Evolutionary conservation across 768 basidiomycete genomes (phyloP).

Genomic region (Amanita rubescens): DNA sequence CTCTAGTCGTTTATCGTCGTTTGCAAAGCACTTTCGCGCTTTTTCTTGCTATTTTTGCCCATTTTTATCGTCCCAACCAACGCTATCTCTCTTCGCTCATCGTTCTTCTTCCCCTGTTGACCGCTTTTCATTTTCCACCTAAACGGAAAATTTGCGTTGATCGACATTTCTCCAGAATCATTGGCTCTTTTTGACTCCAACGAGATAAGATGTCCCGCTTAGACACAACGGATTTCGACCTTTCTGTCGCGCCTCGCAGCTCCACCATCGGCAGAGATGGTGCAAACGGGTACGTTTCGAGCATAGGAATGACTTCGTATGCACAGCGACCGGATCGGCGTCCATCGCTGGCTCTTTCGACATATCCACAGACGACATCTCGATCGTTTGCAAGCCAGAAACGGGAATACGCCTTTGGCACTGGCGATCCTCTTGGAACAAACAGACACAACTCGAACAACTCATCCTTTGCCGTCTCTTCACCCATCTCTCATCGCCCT

Average conservation of each 20-base stretch:
- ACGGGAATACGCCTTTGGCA: slow-evolving; percentile 22
- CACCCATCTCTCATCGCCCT: slow-evolving; percentile 28
- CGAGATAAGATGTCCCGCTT: slow-evolving; percentile 33
- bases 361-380: slow-evolving; percentile 14
- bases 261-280: slow-evolving; percentile 16
- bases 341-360: slow-evolving; percentile 14
- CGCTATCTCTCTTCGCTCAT: slow-evolving; percentile 6
- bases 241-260: slow-evolving; percentile 18
- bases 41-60: slow-evolving; percentile 19
- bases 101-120: slow-evolving; percentile 7
- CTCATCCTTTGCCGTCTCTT: slow-evolving; percentile 28
- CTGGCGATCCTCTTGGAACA: slow-evolving; percentile 24
- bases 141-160: neutral
- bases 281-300: slow-evolving; percentile 12
- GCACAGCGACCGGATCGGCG: slow-evolving; percentile 23
- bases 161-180: no score
- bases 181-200: neutral
- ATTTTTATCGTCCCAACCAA: slow-evolving; percentile 11
- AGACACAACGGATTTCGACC: slow-evolving; percentile 35
- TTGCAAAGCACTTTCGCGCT: slow-evolving; percentile 30
- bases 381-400: slow-evolving; percentile 23
- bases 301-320: slow-evolving; percentile 13
- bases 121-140: neutral
- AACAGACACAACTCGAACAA: slow-evolving; percentile 37
- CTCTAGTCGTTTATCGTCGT: slow-evolving; percentile 30